Base-by-base conservation (phyloP, 2,329 filamentous ascomycete genomes). In the Colletotrichum graminicola region DNA sequence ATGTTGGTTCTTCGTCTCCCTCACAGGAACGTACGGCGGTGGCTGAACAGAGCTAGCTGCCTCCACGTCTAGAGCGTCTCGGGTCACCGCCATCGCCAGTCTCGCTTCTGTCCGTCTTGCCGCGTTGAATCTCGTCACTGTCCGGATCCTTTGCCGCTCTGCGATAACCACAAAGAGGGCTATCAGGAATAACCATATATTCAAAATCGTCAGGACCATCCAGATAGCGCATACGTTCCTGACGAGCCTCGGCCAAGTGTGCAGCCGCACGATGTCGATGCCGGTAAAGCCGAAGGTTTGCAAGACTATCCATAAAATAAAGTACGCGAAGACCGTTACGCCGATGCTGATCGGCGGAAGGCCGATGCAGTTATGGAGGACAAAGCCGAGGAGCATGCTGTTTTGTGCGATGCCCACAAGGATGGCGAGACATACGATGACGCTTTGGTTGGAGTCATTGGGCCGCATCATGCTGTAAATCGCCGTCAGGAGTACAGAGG, bases 191-290 rank as follows among this genome's bases (percentile, higher is more conserved):
- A 62, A n/a, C 7, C 39, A 32, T 3, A 71, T 16, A 7, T 57
- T 56, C 21, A 34, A 8, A 3, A 56, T 3, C 12, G 57, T 67
- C 16, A 67, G 16, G 11, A 67, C 10, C 68, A 57, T 56, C 64
- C 64, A 67, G 7, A 34, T 26, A 12, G 57, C 41, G 36, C 34
- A 41, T 8, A 21, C 23, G 51, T 8, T 52, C n/a, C 62, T 62
- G 43, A 39, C 16, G 34, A 5, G 7, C 21, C 43, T 41, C 12
- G 67, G 59, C 64, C 63, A 62, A 6, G 43, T 16, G 12, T 26
- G 11, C 12, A 36, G 10, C 56, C 57, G 67, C 3, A 41, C 23
- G 21, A 16, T 5, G 21, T 45, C 26, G 23, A 62, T 36, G 34
- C 8, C 4, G 26, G 36, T n/a, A 57, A 71, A 62, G 2, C 41